These are phyloP conservation scores for Onygenales sp. DNA, from an alignment of 2,329 filamentous ascomycete genomes.

Conservation along the genomic window DNA sequence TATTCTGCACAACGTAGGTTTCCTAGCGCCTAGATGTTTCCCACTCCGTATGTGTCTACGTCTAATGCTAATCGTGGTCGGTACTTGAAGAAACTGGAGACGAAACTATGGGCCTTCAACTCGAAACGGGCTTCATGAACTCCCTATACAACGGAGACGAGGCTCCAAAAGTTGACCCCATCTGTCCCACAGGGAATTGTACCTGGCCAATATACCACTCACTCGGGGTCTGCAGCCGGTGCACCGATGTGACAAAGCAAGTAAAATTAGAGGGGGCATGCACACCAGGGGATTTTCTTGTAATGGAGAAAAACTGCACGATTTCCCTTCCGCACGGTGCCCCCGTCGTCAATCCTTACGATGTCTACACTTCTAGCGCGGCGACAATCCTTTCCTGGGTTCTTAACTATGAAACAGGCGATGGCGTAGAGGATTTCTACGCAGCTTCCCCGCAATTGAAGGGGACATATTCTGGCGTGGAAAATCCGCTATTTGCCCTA, in stretches of 20 bases:
- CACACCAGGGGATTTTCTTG: not conserved
- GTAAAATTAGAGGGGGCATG: not conserved
- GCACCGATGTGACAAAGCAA: not conserved
- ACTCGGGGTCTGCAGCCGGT: not conserved
- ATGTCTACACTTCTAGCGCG: not conserved
- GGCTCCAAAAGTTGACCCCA: not conserved
- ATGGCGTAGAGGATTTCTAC: not conserved
- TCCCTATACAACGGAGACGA: not conserved
- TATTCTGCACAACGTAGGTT: not conserved
- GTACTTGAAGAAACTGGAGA: not conserved
- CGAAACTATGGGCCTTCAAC: not conserved
- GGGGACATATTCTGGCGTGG: not conserved
- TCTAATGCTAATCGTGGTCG: not conserved
- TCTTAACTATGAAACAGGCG: not conserved
- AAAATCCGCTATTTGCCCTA: not conserved
- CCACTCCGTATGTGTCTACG: not conserved
- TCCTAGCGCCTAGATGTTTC: not conserved
- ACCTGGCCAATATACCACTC: not conserved
- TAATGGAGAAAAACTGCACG: not conserved
- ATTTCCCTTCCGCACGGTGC: not conserved
- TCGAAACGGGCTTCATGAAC: not conserved
- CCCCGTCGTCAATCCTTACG: not conserved
- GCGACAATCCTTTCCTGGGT: not conserved
- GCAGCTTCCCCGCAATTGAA: not conserved
- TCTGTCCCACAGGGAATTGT: not conserved